phyloP scores from a whole-genome alignment of 768 basidiomycete species.

The Ramaria sp. region DNA sequence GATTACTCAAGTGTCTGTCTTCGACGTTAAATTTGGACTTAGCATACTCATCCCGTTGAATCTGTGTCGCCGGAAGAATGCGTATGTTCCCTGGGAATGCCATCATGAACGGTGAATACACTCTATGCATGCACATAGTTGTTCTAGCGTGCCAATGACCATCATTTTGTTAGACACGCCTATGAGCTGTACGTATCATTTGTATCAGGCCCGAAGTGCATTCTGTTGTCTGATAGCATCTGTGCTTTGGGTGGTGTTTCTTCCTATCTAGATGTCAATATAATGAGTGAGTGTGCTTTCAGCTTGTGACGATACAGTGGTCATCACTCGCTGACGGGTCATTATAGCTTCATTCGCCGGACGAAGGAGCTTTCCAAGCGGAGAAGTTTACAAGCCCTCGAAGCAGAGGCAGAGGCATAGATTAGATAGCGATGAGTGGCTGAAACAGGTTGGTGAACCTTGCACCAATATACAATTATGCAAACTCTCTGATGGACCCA shows the following conservation, averaged over 20 bases:
- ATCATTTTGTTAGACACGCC: slow-evolving; percentile 19
- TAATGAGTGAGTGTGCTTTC: slow-evolving; percentile 60
- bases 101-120: slow-evolving; percentile 65
- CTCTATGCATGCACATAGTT: background rate
- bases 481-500: too few relatives aligned
- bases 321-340: background rate
- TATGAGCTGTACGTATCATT: slow-evolving; percentile 28
- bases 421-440: too few relatives aligned
- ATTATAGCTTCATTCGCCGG: slow-evolving; percentile 65
- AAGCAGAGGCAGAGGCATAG: slow-evolving; percentile 21
- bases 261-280: slow-evolving; percentile 67
- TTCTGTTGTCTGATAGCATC: background rate
- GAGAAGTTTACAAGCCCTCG: slow-evolving; percentile 35
- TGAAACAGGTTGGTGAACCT: too few relatives aligned
- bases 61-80: slow-evolving; percentile 65
- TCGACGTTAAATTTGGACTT: too few relatives aligned
- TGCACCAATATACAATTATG: too few relatives aligned
- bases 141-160: background rate
- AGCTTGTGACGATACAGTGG: background rate
- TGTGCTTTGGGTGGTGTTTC: background rate
- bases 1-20: background rate
- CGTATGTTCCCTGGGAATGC: slow-evolving; percentile 88
- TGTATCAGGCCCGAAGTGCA: background rate
- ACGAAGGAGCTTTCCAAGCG: slow-evolving; percentile 78
- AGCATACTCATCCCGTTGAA: slow-evolving; percentile 86